These are phyloP conservation scores for Boletus sp. DNA, from an alignment of 768 basidiomycete species.

Conservation along the genomic window DNA sequence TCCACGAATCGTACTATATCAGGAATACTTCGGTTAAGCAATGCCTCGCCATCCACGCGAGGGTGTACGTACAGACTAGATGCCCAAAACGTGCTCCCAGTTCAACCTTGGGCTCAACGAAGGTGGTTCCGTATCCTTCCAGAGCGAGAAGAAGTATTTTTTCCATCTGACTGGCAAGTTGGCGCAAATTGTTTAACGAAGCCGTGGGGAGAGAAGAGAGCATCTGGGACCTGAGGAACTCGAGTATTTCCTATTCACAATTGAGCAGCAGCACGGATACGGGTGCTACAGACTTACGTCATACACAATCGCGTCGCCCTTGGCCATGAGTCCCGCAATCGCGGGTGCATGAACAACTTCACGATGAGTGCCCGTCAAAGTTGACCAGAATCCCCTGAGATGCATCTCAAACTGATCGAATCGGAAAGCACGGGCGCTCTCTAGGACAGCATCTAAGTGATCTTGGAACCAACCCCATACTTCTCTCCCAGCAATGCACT, in stretches of 20 bases:
- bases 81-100: conserved; percentile 89
- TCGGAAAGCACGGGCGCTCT: conserved; percentile 72
- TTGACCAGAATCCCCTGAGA: conserved; percentile 83
- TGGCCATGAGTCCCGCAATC: conserved; percentile 84
- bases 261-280: conserved; percentile 14
- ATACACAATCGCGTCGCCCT: conserved; percentile 87
- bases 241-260: conserved; percentile 72
- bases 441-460: conserved; percentile 80
- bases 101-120: conserved; percentile 90
- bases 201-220: conserved; percentile 69
- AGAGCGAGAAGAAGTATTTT: conserved; percentile 80
- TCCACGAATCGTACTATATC: conserved; percentile 81
- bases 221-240: conserved; percentile 82
- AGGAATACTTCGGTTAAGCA: conserved; percentile 8
- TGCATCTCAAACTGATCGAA: conserved; percentile 92
- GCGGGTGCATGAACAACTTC: conserved; percentile 88
- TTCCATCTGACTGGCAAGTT: conserved; percentile 89
- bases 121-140: conserved; percentile 82
- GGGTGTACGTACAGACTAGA: conserved; percentile 67
- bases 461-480: conserved; percentile 94
- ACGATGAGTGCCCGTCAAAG: conserved; percentile 68
- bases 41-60: neutral
- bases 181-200: conserved; percentile 69
- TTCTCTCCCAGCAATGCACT: conserved; percentile 77
- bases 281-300: conserved; percentile 62